Evolutionary conservation across 2,329 filamentous ascomycete species (phyloP), one percentile per base, ranked within the genome.

Genomic region (Colletotrichum sp.): DNA sequence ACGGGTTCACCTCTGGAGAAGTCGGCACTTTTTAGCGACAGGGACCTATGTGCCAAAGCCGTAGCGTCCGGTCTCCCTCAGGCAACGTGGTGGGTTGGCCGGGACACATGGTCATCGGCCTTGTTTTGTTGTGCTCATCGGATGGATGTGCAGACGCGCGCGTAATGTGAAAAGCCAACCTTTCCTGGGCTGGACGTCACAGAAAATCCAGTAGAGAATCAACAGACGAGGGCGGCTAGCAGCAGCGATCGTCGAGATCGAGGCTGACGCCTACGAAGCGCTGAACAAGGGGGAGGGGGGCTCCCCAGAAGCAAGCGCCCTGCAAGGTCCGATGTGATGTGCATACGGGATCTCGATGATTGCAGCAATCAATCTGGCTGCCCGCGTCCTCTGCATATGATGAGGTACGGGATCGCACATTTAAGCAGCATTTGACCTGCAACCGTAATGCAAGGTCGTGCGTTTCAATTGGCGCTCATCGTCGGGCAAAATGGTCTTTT

Each of bases 221-320:
- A 26, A 32, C 6, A 7, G 30, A 24, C 10, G 21, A 48, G 43
- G 43, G 60, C n/a, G 60, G 72, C 34, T 36, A 61, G 34, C 48
- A 52, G 32, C 48, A 30, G 52, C 32, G 68, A 68, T 39, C 26
- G 39, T 72, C 39, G 14, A 71, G 66, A 26, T 66, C 63, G 57
- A 68, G 73, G 73, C 73, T 73, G 63, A 73, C 21, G 48, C 21
- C 14, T 4, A 28, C 36, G 68, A 66, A 68, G 73, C 69, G 63
- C 63, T 32, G 36, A 59, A 63, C 55, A 55, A 72, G 63, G 72
- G 68, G 72, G 16, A 28, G 43, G n/a, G 39, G 43, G 24, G 32
- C 36, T 34, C 43, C 67, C 59, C 59, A 30, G 16, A 48, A 34
- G 57, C 57, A 74, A 59, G 71, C 64, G 64, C 59, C 59, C 64